Base-by-base conservation (phyloP, 805 yeast species). In the Barnettozyma botsteinii region DNA sequence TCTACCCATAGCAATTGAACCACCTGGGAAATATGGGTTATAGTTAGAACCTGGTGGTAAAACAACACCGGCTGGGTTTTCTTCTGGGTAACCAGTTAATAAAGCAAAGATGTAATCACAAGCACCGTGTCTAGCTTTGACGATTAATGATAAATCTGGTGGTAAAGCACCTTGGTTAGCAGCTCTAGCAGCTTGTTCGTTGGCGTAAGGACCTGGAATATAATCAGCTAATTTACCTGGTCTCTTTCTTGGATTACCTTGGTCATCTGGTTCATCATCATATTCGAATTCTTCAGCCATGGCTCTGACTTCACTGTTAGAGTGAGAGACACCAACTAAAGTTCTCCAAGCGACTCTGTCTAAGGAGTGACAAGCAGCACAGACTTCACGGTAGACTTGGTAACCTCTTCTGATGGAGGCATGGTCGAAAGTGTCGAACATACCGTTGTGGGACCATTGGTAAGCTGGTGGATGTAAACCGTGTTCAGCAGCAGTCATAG, bases 1-100 rank as follows among this genome's bases (percentile, higher is more conserved):
- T 73, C 98, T 85, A 63, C 86, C 98, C 98, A 93, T 93, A 56
- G 96, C 98, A 73, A 93, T 91, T 31, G 97, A 77, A 52, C 98
- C 98, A 71, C 98, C 98, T 65, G 98, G 98, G 96, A 93, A 93
- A 77, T 93, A 93, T 61, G 98, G 98, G 78, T 93, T 93, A 73
- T 93, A 93, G 81, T 93, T 93, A 48, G 95, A 67, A 50, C 98
- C 98, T 48, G 86, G 84, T 44, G 98, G 94, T 57, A 93, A 74
- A 38, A 66, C 75, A 46, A 86, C 96, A 73, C 98, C 98, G 24
- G 96, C 98, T 54, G 98, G 98, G 47, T 96, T 85, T 48, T 93
- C 98, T 35, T 93, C 98, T 59, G 98, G 98, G 75, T 93, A 93
- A 62, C 98, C 98, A 48, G 98, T 93, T 67, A 93, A 81, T 61